Evolutionary conservation across 805 yeast species (phyloP).

Genomic region (Kodamaea jinghongensis): DNA sequence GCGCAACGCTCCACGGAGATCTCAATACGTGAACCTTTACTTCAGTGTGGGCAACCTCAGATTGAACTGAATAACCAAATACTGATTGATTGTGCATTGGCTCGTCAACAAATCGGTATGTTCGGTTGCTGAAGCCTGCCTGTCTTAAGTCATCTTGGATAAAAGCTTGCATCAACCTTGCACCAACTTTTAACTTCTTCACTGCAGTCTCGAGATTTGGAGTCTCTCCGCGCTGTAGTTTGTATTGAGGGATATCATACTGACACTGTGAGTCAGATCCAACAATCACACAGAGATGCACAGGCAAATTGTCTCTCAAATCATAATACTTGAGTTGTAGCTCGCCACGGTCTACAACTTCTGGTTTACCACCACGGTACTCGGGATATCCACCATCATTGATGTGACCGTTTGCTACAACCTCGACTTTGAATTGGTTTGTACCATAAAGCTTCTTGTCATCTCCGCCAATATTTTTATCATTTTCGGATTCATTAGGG

Average conservation of each 20-base stretch:
- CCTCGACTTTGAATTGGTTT: conserved; percentile 44
- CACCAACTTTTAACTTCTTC: conserved; percentile 74
- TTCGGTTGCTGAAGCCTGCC: conserved; percentile 73
- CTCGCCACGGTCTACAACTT: conserved; percentile 21
- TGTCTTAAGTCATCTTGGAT: conserved; percentile 87
- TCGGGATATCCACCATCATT: conserved; percentile 25
- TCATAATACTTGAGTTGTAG: conserved; percentile 41
- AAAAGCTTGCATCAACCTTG: conserved; percentile 84
- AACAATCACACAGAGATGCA: conserved; percentile 75
- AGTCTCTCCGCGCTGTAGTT: conserved; percentile 50
- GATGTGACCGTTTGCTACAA: conserved; percentile 39
- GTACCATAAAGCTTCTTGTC: conserved; percentile 8
- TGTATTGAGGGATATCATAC: conserved; percentile 67
- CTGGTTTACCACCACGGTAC: conserved; percentile 14
- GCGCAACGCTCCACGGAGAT: conserved; percentile 62
- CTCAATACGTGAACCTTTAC: conserved; percentile 78
- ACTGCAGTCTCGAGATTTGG: conserved; percentile 70
- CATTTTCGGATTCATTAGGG: conserved; percentile 55
- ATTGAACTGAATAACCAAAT: conserved; percentile 42
- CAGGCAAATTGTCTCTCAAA: conserved; percentile 61
- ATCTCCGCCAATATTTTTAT: too few species aligned
- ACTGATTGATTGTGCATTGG: conserved; percentile 25
- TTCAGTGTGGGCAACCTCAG: conserved; percentile 52
- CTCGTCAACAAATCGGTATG: conserved; percentile 71
- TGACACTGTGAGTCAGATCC: conserved; percentile 71